These are phyloP conservation scores for Beta vulgaris DNA, from an alignment of 148 eudicot species.

Conservation along the genomic window DNA sequence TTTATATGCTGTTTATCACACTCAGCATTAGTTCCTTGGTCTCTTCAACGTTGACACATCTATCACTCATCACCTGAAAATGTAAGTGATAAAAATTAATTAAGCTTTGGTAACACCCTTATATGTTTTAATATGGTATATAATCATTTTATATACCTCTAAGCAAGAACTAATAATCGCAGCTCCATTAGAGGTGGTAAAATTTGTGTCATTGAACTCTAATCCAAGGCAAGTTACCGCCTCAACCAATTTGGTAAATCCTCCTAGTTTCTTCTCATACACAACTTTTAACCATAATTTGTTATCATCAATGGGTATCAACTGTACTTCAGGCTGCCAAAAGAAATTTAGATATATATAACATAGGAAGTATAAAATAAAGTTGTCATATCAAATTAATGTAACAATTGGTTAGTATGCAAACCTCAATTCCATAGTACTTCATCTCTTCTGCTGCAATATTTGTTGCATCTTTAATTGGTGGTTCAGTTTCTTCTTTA, in stretches of 20 bases:
- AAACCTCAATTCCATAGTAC: conserved; percentile 56
- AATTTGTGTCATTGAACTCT: conserved; percentile 50
- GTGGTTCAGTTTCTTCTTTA: conserved; percentile 29
- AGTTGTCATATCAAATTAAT: background rate
- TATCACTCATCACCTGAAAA: conserved; percentile 23
- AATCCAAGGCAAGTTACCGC: conserved; percentile 53
- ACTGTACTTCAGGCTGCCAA: conserved; percentile 62
- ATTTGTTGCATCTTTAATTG: conserved; percentile 7
- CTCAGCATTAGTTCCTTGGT: conserved; percentile 35
- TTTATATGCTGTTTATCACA: conserved; percentile 36
- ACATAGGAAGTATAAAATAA: background rate
- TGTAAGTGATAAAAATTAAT: background rate
- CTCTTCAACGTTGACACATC: conserved; percentile 31
- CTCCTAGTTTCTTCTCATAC: conserved; percentile 52
- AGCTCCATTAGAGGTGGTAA: conserved; percentile 59
- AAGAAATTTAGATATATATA: background rate
- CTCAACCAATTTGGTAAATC: conserved; percentile 56
- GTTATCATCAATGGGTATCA: conserved; percentile 43
- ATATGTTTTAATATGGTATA: background rate
- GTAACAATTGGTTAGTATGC: background rate
- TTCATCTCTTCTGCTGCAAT: conserved; percentile 38
- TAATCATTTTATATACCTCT: conserved; percentile 39
- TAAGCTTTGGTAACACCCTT: background rate
- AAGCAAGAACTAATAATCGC: conserved; percentile 57
- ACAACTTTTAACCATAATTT: conserved; percentile 75